Evolutionary conservation across 495 filamentous ascomycete genomes (phyloP).

Genomic region (Trichoderma erinaceum): DNA sequence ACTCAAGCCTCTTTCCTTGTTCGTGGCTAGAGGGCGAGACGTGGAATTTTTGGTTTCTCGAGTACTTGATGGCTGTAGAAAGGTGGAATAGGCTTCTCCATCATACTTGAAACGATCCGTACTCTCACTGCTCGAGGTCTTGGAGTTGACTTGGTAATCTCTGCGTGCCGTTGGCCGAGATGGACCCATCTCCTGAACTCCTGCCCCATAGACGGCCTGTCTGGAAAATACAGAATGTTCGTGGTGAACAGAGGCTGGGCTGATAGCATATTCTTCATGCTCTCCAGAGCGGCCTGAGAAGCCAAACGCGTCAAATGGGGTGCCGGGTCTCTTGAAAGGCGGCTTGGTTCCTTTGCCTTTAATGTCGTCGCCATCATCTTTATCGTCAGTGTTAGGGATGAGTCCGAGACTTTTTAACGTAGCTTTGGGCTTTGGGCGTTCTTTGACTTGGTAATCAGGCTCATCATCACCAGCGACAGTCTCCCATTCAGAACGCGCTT

Average conservation of each 20-base stretch:
- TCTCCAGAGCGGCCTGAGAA: background rate
- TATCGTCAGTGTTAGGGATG: background rate
- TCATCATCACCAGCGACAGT: slow-evolving; percentile 3
- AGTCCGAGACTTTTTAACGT: background rate
- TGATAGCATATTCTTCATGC: background rate
- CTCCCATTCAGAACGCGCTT: slow-evolving; percentile 14
- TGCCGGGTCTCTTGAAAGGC: background rate
- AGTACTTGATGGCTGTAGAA: slow-evolving; percentile 23
- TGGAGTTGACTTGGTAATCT: background rate
- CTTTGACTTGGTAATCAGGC: background rate
- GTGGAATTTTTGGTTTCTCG: background rate
- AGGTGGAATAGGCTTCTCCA: slow-evolving; percentile 19
- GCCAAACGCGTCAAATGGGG: background rate
- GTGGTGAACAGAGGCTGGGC: background rate
- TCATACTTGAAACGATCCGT: slow-evolving; percentile 32
- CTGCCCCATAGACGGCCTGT: background rate
- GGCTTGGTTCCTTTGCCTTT: background rate
- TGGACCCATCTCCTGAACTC: too few relatives aligned
- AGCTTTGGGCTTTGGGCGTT: background rate
- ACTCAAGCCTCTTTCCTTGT: background rate
- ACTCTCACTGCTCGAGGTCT: slow-evolving; percentile 23
- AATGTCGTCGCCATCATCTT: background rate
- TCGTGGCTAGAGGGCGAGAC: background rate
- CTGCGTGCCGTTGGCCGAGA: background rate
- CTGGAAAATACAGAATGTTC: background rate